A percentile compares a stretch with the other conserved stretches of the same genome.
Evolutionary conservation across 345 rosid species (phyloP).

Genomic region (Linum usitatissimum): DNA sequence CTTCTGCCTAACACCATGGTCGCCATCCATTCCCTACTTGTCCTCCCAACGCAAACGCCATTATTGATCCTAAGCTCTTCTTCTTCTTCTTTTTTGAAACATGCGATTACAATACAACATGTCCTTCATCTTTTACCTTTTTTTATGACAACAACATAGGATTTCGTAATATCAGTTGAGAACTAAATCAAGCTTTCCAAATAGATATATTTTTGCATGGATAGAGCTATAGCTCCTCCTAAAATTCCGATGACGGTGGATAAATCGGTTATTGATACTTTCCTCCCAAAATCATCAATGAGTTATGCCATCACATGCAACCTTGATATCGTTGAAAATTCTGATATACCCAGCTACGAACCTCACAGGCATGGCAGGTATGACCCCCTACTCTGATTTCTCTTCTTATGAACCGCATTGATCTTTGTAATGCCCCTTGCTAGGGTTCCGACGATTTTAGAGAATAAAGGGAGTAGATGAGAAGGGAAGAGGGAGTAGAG

Average conservation of each 20-base stretch:
- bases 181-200: conserved; percentile 69
- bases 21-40: background rate
- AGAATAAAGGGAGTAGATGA: too few relatives aligned
- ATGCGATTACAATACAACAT: background rate
- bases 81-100: background rate
- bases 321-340: conserved; percentile 80
- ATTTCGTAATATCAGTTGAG: conserved; percentile 62
- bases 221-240: conserved; percentile 61
- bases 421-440: too few relatives aligned
- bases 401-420: conserved; percentile 64
- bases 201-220: conserved; percentile 70
- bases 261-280: conserved; percentile 20
- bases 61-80: background rate
- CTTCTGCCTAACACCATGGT: too few relatives aligned
- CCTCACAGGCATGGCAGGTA: conserved; percentile 89
- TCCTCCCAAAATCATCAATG: conserved; percentile 70
- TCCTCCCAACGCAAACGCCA: background rate
- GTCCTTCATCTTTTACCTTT: too few relatives aligned
- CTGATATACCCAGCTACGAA: conserved; percentile 91
- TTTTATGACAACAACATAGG: conserved; percentile 51
- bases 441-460: too few relatives aligned
- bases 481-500: too few relatives aligned
- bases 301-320: conserved; percentile 68
- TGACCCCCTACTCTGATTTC: conserved; percentile 90
- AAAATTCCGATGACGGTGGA: conserved; percentile 52